These are phyloP conservation scores for Flueggea neowawraea DNA, from an alignment of 441 rosid species.

Conservation along the genomic window DNA sequence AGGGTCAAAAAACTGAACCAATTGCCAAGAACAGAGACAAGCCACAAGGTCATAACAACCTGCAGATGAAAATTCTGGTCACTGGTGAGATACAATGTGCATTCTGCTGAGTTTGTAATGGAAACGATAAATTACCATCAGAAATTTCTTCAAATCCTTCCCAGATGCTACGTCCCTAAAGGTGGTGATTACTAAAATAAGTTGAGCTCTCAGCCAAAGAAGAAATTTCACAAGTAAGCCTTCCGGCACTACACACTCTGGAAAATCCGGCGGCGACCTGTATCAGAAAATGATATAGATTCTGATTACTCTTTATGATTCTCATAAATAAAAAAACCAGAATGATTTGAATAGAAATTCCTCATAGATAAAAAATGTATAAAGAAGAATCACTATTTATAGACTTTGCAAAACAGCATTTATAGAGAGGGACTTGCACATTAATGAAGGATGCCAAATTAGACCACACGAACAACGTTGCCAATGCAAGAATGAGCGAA, in stretches of 20 bases:
- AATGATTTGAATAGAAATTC: no score
- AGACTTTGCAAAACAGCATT: no score
- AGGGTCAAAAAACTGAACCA: constrained; percentile 56
- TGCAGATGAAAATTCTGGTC: constrained; percentile 15
- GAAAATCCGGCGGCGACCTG: constrained; percentile 48
- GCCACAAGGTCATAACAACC: constrained; percentile 35
- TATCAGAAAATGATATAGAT: not conserved
- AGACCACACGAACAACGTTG: constrained; percentile 38
- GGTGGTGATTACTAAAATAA: constrained; percentile 26
- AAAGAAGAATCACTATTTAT: no score
- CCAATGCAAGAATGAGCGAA: constrained; percentile 30
- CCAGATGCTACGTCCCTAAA: constrained; percentile 35
- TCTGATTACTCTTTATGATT: not conserved
- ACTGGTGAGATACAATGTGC: not conserved
- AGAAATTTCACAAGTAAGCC: constrained; percentile 23
- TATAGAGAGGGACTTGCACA: constrained; percentile 18
- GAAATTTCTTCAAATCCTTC: constrained; percentile 39
- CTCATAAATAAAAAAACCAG: not conserved
- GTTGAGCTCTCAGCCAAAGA: constrained; percentile 20
- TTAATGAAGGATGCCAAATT: constrained; percentile 31
- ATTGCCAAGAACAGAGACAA: constrained; percentile 37
- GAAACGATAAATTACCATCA: constrained; percentile 25
- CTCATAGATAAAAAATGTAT: no score
- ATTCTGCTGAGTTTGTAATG: not conserved
- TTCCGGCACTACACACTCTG: constrained; percentile 32